Percentiles rank a stretch among this genome's conserved stretches.
phyloP scores from a whole-genome alignment of 23 red algal species.

The Gracilaria domingensis region DNA sequence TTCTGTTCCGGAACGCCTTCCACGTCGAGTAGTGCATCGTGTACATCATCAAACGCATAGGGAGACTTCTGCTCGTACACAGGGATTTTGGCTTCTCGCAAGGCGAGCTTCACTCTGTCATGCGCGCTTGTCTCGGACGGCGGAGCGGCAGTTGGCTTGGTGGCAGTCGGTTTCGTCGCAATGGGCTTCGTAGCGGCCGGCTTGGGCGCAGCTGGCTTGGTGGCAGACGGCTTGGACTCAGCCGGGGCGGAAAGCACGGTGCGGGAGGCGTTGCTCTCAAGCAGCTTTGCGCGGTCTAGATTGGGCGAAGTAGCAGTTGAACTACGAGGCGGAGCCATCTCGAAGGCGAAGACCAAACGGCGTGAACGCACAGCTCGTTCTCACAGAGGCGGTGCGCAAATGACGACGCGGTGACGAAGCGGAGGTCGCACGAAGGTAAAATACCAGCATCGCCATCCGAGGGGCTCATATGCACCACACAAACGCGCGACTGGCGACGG shows the following conservation, averaged over 20 bases:
- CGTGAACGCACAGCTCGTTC: background rate
- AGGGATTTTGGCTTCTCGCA: background rate
- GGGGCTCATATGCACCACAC: too few relatives aligned
- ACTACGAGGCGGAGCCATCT: background rate
- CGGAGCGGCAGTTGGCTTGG: background rate
- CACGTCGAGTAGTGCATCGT: slow-evolving; percentile 38
- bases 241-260: background rate
- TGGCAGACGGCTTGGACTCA: background rate
- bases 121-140: background rate
- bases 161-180: too few relatives aligned
- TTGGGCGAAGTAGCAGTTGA: background rate
- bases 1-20: background rate
- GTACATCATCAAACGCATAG: slow-evolving; percentile 45
- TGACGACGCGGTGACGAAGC: too few relatives aligned
- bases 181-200: background rate
- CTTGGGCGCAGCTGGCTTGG: background rate
- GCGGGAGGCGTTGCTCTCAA: background rate
- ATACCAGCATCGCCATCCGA: too few relatives aligned
- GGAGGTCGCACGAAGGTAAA: too few relatives aligned
- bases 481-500: too few relatives aligned
- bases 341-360: background rate
- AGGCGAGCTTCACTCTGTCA: background rate
- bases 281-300: too few relatives aligned
- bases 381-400: too few relatives aligned
- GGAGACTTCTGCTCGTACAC: slow-evolving; percentile 35